Conservation (phyloP, 2,329 filamentous ascomycete species). For the Didymella exigua region DNA sequence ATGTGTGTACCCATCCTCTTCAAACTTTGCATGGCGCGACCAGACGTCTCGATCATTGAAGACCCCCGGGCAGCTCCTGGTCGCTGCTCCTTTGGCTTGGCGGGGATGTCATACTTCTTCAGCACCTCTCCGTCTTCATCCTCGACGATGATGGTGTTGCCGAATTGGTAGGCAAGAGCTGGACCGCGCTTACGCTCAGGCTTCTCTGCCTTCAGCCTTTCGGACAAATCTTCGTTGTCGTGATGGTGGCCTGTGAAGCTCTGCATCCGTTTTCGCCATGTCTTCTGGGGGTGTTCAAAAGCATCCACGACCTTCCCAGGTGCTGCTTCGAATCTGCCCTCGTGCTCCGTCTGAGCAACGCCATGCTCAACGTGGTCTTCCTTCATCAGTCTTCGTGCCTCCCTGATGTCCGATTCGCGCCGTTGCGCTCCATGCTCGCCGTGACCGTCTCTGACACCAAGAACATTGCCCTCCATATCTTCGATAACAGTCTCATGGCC, state of each 20-base stretch:
- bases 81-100: slow-evolving; percentile 50
- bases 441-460: slow-evolving; percentile 65
- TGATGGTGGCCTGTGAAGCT: slow-evolving; percentile 53
- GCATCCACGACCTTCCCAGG: slow-evolving; percentile 47
- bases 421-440: slow-evolving; percentile 61
- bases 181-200: slow-evolving; percentile 62
- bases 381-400: slow-evolving; percentile 59
- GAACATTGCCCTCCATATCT: slow-evolving; percentile 83
- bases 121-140: slow-evolving; percentile 86
- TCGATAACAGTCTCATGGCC: slow-evolving; percentile 81
- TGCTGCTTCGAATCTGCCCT: slow-evolving; percentile 46
- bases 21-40: slow-evolving; percentile 51
- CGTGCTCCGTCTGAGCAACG: slow-evolving; percentile 56
- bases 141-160: slow-evolving; percentile 88
- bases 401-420: slow-evolving; percentile 63
- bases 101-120: slow-evolving; percentile 78
- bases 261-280: slow-evolving; percentile 54
- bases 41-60: slow-evolving; percentile 42
- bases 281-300: slow-evolving; percentile 46
- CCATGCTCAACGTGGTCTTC: slow-evolving; percentile 55
- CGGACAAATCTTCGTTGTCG: slow-evolving; percentile 46
- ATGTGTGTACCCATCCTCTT: slow-evolving; percentile 62
- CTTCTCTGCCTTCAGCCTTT: slow-evolving; percentile 42
- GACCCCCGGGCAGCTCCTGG: slow-evolving; percentile 37
- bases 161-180: slow-evolving; percentile 83